Evolutionary conservation across 169 alveolate species (phyloP).

Genomic region (Eimeria tenella): DNA sequence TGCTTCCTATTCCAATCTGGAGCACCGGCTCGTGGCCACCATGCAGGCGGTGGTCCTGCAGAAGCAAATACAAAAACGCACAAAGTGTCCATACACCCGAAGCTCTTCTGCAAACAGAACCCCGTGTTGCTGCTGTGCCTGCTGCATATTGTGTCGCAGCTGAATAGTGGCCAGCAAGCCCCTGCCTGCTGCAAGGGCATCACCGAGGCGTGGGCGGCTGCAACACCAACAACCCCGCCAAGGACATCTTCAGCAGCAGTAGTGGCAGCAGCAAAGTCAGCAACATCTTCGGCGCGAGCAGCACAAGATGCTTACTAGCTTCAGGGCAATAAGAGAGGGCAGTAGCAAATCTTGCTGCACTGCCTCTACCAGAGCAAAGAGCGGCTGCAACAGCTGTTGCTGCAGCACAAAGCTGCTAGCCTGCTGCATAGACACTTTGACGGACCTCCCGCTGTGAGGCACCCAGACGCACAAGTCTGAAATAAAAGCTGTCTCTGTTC

Average conservation of each 20-base stretch:
- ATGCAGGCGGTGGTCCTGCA: conserved; percentile 31
- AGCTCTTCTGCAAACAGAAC: neutral
- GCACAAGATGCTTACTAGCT: conserved; percentile 44
- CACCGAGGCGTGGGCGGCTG: neutral
- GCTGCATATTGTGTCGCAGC: conserved; percentile 4
- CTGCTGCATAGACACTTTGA: conserved; percentile 52
- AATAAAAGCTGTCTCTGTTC: neutral
- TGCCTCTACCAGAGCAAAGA: conserved; percentile 53
- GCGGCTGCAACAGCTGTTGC: conserved; percentile 64
- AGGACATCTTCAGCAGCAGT: conserved; percentile 4
- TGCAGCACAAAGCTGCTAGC: conserved; percentile 62
- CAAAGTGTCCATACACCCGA: neutral
- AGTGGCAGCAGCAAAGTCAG: conserved; percentile 28
- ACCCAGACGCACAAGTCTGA: conserved; percentile 50
- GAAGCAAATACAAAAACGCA: neutral
- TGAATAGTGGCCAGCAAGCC: neutral
- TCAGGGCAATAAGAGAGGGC: conserved; percentile 45
- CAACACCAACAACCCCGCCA: neutral
- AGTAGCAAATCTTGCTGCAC: conserved; percentile 47
- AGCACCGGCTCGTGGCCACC: conserved; percentile 62
- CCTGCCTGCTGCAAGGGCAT: neutral
- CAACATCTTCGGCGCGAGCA: neutral
- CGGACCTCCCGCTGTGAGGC: conserved; percentile 36
- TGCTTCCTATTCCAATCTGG: conserved; percentile 7
- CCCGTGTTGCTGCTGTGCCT: neutral